phyloP scores from a whole-genome alignment of 2,329 filamentous ascomycete genomes.

The Hypoxylon sp. region DNA sequence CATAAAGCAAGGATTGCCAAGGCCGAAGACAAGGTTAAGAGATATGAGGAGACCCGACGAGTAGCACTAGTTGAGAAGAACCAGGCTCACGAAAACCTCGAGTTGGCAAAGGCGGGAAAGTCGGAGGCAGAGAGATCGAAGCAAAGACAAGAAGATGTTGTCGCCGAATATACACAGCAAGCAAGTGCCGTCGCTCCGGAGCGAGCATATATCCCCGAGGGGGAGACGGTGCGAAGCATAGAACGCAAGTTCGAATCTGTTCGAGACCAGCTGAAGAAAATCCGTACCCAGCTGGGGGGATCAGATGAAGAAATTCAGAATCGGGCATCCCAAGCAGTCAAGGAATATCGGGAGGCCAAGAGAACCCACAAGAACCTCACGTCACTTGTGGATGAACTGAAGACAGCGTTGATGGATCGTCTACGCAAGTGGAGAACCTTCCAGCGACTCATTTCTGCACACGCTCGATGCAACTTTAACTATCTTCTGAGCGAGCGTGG shows the following conservation, averaged over 20 bases:
- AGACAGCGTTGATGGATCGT: conserved; percentile 72
- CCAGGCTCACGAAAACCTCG: conserved; percentile 60
- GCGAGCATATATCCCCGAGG: conserved; percentile 69
- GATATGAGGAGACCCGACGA: conserved; percentile 57
- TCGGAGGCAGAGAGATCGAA: conserved; percentile 56
- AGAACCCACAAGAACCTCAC: conserved; percentile 55
- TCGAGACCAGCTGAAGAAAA: conserved; percentile 64
- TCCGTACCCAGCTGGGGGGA: conserved; percentile 67
- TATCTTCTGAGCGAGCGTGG: conserved; percentile 89
- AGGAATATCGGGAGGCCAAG: conserved; percentile 53
- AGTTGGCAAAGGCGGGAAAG: conserved; percentile 58
- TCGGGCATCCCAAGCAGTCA: conserved; percentile 52
- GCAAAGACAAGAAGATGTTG: conserved; percentile 55
- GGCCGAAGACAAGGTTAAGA: conserved; percentile 61
- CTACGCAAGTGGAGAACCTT: conserved; percentile 82
- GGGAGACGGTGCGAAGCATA: conserved; percentile 68
- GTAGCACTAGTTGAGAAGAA: conserved; percentile 70
- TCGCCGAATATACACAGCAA: conserved; percentile 63
- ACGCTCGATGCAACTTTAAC: conserved; percentile 84
- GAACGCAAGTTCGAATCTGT: conserved; percentile 64
- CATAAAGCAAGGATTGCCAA: conserved; percentile 62
- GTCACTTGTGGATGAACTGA: conserved; percentile 54
- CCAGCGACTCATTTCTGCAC: conserved; percentile 83
- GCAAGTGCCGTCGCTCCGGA: conserved; percentile 62
- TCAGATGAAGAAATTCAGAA: conserved; percentile 71